Conservation (phyloP, 1,284 basidiomycete genomes). For the Malassezia japonica region DNA sequence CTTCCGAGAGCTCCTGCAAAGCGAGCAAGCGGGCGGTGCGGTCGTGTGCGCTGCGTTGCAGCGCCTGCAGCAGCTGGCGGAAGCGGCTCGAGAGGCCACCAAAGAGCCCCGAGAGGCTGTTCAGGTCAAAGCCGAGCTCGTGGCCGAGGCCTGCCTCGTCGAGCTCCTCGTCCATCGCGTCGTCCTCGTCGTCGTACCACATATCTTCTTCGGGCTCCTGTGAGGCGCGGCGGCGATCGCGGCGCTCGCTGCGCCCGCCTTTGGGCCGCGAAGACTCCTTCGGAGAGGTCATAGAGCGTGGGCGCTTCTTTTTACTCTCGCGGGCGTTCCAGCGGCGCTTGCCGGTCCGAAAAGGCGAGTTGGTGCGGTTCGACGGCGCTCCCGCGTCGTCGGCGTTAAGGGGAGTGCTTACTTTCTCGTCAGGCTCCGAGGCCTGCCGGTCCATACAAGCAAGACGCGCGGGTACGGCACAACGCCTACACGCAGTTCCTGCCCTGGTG, state of each 20-base stretch:
- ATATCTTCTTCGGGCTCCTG: conserved; percentile 11
- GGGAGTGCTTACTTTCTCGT: too few species aligned
- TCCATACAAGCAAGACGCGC: background rate
- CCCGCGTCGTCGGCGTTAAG: too few species aligned
- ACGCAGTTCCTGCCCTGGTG: background rate
- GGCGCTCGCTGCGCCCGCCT: background rate
- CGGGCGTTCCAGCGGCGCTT: too few species aligned
- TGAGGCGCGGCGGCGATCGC: background rate
- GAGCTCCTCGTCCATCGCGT: background rate
- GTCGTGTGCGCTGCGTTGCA: conserved; percentile 44
- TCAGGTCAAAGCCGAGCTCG: conserved; percentile 51
- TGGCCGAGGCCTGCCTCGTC: conserved; percentile 50
- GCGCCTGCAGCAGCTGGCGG: conserved; percentile 28
- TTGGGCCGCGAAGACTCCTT: background rate
- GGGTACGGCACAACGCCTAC: background rate
- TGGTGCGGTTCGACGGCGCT: too few species aligned
- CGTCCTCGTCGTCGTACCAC: conserved; percentile 3
- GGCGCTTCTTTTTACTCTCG: background rate
- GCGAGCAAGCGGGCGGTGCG: conserved; percentile 67
- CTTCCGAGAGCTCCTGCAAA: conserved; percentile 84
- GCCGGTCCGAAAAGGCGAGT: too few species aligned
- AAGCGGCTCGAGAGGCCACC: conserved; percentile 31
- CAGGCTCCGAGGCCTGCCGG: background rate
- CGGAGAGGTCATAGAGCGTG: background rate
- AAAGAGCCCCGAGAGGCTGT: conserved; percentile 40